Conservation (phyloP, 257 asterid species). For the Vinca minor region DNA sequence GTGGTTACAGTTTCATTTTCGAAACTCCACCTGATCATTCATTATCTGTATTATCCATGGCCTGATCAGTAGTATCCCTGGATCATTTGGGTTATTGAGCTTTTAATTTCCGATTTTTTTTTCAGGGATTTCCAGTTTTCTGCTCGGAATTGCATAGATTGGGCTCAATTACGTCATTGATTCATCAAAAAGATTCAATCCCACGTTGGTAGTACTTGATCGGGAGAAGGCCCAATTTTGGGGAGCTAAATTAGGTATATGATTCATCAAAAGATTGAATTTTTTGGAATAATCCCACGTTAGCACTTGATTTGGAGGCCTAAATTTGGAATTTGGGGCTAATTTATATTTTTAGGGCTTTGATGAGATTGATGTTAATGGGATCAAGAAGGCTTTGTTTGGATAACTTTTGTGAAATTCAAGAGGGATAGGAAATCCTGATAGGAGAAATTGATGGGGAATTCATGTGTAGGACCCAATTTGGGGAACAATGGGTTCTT, state of each 20-base stretch:
- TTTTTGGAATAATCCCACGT: neutral
- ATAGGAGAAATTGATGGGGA: constrained; percentile 51
- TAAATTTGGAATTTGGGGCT: neutral
- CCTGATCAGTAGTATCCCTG: neutral
- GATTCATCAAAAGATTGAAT: constrained; percentile 4
- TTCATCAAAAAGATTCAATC: constrained; percentile 3
- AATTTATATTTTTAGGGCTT: neutral
- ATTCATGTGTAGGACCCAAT: constrained; percentile 60
- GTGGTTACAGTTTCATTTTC: neutral
- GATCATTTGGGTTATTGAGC: neutral
- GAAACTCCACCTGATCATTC: neutral
- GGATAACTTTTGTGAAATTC: constrained; percentile 22
- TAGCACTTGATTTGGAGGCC: neutral
- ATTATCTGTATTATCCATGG: too few species aligned
- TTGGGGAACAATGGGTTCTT: constrained; percentile 64
- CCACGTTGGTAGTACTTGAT: neutral
- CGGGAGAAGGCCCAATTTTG: neutral
- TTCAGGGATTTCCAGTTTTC: neutral
- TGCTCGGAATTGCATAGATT: neutral
- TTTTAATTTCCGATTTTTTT: neutral
- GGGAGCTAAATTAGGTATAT: too few species aligned
- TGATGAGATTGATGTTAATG: too few species aligned
- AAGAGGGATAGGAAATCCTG: constrained; percentile 25
- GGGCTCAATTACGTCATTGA: constrained; percentile 1
- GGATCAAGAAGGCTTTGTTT: constrained; percentile 23